Conservation (phyloP, 768 basidiomycete genomes). For the Lentinula detonsa region DNA sequence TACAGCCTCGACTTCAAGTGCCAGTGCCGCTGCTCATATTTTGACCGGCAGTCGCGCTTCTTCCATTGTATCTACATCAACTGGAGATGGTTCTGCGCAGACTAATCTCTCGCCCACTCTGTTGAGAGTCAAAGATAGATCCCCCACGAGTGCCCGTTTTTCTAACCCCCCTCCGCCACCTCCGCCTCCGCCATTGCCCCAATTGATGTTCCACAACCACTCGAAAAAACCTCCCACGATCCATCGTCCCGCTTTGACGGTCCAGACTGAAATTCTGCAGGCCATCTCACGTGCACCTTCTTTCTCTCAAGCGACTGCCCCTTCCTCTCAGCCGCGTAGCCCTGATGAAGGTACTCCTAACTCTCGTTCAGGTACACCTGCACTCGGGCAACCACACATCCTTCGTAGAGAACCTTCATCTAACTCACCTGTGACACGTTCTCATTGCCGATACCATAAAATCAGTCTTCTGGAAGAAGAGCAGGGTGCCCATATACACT, state of each 20-base stretch:
- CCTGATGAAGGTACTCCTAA: slow-evolving; percentile 2
- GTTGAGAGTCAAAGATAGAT: slow-evolving; percentile 11
- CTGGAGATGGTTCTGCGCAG: slow-evolving; percentile 18
- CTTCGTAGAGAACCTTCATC: slow-evolving; percentile 16
- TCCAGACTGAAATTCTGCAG: slow-evolving; percentile 5
- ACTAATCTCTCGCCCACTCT: slow-evolving; percentile 24
- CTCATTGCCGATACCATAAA: slow-evolving; percentile 64
- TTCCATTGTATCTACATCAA: slow-evolving; percentile 38
- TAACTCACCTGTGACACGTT: slow-evolving; percentile 55
- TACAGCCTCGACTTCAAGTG: slow-evolving; percentile 24
- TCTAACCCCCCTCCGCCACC: slow-evolving; percentile 14
- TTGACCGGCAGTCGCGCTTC: slow-evolving; percentile 33
- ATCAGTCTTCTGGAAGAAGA: slow-evolving; percentile 58
- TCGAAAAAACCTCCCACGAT: slow-evolving; percentile 4
- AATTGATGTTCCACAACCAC: slow-evolving; percentile 17
- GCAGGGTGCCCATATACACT: slow-evolving; percentile 42
- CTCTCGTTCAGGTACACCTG: slow-evolving; percentile 14
- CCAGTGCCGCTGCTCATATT: slow-evolving; percentile 30
- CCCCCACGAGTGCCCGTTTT: neutral
- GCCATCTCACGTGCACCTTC: neutral
- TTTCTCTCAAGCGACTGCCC: neutral
- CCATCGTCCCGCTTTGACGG: slow-evolving; percentile 8
- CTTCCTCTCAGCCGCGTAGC: slow-evolving; percentile 1
- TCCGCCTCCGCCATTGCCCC: slow-evolving; percentile 14
- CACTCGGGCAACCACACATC: slow-evolving; percentile 9